Conservation (phyloP, 2,329 filamentous ascomycete genomes). For the Canariomyces notabilis region DNA sequence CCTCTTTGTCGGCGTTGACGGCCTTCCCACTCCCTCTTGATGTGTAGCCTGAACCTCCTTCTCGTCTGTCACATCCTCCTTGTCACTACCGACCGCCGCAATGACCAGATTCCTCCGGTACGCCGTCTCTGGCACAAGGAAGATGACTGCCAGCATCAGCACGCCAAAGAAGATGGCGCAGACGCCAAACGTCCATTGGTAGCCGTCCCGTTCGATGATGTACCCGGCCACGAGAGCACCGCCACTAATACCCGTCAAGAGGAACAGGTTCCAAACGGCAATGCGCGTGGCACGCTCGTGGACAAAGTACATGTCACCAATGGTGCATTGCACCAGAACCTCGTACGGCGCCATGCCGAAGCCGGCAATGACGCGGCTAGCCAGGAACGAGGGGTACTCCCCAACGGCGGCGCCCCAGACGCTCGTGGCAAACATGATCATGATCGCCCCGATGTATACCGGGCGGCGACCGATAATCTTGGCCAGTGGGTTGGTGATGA, state of each 20-base stretch:
- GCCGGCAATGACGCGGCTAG: conserved; percentile 41
- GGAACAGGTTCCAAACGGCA: conserved; percentile 38
- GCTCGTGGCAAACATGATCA: conserved; percentile 43
- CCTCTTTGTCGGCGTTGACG: conserved; percentile 28
- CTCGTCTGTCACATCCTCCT: conserved; percentile 8
- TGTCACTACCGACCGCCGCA: conserved; percentile 5
- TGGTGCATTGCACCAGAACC: conserved; percentile 48
- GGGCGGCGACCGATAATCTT: conserved; percentile 47
- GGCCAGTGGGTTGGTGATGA: conserved; percentile 47
- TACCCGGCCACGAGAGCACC: conserved; percentile 38
- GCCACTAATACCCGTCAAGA: conserved; percentile 37
- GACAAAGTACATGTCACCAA: conserved; percentile 43
- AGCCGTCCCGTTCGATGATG: conserved; percentile 38
- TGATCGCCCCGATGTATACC: conserved; percentile 43
- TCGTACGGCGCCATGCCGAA: conserved; percentile 49
- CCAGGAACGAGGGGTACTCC: conserved; percentile 42
- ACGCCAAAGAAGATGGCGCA: conserved; percentile 42
- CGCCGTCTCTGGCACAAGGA: conserved; percentile 48
- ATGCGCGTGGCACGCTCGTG: conserved; percentile 42
- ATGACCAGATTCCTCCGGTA: conserved; percentile 35
- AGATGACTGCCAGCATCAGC: conserved; percentile 38
- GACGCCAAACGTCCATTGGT: conserved; percentile 43
- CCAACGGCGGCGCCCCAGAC: conserved; percentile 44
- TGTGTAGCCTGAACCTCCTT: conserved; percentile 4
- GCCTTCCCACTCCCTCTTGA: too few species aligned